These are phyloP conservation scores for Cutaneotrichosporon sp. DNA, from an alignment of 1,284 basidiomycete genomes.

Conservation along the genomic window DNA sequence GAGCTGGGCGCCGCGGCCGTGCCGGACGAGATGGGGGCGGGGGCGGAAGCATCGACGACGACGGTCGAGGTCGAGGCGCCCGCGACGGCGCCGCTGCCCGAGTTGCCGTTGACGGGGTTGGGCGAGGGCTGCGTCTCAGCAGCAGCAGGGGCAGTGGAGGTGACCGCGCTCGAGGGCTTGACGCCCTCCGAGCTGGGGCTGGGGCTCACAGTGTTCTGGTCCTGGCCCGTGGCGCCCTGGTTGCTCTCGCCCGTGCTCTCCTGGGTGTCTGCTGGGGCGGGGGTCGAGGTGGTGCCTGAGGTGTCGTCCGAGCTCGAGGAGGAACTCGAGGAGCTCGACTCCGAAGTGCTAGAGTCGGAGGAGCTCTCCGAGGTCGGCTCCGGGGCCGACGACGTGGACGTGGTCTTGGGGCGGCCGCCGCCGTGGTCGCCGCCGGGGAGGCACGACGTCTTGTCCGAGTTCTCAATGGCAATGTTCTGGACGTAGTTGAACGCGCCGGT, in stretches of 20 bases:
- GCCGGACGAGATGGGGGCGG: background rate
- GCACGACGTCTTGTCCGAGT: slow-evolving; percentile 36
- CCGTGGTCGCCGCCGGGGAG: slow-evolving; percentile 10
- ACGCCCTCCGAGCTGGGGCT: background rate
- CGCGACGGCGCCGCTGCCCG: background rate
- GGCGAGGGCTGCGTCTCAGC: background rate
- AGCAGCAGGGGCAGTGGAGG: background rate
- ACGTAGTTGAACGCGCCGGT: slow-evolving; percentile 41
- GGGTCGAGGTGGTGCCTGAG: background rate
- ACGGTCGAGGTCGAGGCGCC: background rate
- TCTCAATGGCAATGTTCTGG: slow-evolving; percentile 44
- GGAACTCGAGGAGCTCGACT: background rate
- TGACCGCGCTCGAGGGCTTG: background rate
- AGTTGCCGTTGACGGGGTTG: background rate
- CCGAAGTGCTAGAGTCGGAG: background rate
- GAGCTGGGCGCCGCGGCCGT: background rate
- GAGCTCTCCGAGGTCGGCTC: background rate
- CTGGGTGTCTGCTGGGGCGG: background rate
- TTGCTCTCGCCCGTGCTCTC: background rate
- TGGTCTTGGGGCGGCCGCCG: background rate
- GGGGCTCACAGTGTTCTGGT: background rate
- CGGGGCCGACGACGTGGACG: background rate
- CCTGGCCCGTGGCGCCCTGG: no score
- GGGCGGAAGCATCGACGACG: background rate
- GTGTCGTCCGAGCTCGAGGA: background rate